A percentile compares a stretch with the other conserved stretches of the same genome.
These are phyloP conservation scores for Ogataea nitratoaversa DNA, from an alignment of 805 yeast species.

Conservation along the genomic window DNA sequence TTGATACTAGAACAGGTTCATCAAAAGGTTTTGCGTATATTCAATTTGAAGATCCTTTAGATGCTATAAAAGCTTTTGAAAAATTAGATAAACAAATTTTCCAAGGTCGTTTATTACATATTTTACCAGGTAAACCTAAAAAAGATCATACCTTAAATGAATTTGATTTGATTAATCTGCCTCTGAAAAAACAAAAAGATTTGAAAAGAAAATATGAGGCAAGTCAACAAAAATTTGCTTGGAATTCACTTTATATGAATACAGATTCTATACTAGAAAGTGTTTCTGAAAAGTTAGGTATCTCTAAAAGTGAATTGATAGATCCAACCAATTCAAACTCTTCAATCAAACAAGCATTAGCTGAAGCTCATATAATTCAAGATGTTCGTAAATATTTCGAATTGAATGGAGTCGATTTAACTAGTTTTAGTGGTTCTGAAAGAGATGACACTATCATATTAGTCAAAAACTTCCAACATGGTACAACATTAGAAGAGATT, in stretches of 20 bases:
- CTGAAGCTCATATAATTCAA: constrained; percentile 93
- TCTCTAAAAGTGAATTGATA: constrained; percentile 75
- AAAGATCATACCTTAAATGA: constrained; percentile 84
- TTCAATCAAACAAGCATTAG: constrained; percentile 95
- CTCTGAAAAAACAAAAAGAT: constrained; percentile 86
- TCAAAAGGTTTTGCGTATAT: constrained; percentile 93
- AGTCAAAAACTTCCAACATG: constrained; percentile 87
- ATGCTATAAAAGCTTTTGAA: constrained; percentile 73
- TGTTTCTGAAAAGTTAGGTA: constrained; percentile 80
- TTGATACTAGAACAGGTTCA: constrained; percentile 84
- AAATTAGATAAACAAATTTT: constrained; percentile 81
- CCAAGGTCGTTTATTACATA: constrained; percentile 91
- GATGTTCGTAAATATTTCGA: constrained; percentile 88
- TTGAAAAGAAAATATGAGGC: constrained; percentile 82
- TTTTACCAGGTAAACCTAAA: constrained; percentile 79
- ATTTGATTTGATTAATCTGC: constrained; percentile 84
- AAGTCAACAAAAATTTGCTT: constrained; percentile 78
- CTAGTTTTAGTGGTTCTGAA: constrained; percentile 62
- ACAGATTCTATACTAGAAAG: constrained; percentile 89
- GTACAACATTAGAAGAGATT: constrained; percentile 75
- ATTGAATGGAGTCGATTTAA: constrained; percentile 76
- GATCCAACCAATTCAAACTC: constrained; percentile 84
- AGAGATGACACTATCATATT: constrained; percentile 77
- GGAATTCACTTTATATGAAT: constrained; percentile 93
- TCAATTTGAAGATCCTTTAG: constrained; percentile 59